phyloP scores from a whole-genome alignment of 108 stramenopile species.

The Cyclotella sp. region DNA sequence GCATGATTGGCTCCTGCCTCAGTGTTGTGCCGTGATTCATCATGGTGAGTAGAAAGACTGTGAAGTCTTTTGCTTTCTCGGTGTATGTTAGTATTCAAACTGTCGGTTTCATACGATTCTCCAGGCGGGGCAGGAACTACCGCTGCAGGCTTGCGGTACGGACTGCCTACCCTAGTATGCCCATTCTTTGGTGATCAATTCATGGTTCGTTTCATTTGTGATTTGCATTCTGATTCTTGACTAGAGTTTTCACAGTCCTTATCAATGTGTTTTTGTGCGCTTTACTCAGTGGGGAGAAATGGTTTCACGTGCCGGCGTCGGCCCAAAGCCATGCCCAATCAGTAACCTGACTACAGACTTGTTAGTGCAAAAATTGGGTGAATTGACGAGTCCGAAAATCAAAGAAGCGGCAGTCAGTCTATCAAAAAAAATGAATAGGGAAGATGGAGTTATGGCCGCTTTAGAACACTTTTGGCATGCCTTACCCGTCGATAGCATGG shows the following conservation, averaged over 20 bases:
- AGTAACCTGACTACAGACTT: conserved; percentile 56
- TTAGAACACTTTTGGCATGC: conserved; percentile 58
- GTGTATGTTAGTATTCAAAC: background rate
- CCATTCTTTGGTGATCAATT: conserved; percentile 86
- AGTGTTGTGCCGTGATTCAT: conserved; percentile 76
- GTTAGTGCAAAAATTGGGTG: conserved; percentile 53
- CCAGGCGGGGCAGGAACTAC: conserved; percentile 84
- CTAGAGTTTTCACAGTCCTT: background rate
- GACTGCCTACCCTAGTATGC: conserved; percentile 76
- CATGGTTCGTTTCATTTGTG: conserved; percentile 29
- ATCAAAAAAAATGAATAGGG: conserved; percentile 53
- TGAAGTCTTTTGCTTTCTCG: background rate
- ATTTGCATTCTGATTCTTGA: background rate
- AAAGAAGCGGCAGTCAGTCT: conserved; percentile 44
- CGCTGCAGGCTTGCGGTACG: conserved; percentile 73
- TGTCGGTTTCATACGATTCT: background rate
- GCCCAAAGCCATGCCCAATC: conserved; percentile 68
- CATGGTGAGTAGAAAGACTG: conserved; percentile 52
- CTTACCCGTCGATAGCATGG: conserved; percentile 53
- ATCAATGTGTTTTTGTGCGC: background rate
- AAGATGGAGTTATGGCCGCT: conserved; percentile 69
- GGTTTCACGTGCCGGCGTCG: conserved; percentile 66
- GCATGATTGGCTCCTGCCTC: conserved; percentile 82
- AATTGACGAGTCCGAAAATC: conserved; percentile 47
- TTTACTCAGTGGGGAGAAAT: conserved; percentile 64